Percentiles rank a stretch among this genome's conserved stretches.
phyloP scores from a whole-genome alignment of 768 basidiomycete genomes.

The Mycena floridula region DNA sequence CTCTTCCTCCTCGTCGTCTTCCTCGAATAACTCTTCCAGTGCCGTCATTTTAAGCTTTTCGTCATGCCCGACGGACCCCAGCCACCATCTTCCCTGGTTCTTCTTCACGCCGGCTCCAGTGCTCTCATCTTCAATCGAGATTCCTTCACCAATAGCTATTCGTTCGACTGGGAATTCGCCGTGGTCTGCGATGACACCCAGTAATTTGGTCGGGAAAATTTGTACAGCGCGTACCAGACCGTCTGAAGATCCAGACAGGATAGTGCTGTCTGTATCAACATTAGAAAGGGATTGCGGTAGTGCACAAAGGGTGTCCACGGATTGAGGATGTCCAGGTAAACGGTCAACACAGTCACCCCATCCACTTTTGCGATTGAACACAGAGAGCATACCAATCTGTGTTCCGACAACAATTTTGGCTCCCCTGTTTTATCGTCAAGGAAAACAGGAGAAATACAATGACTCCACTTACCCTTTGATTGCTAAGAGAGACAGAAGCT shows the following conservation, averaged over 20 bases:
- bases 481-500: conserved; percentile 76
- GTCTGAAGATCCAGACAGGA: conserved; percentile 90
- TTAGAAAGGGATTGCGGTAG: conserved; percentile 58
- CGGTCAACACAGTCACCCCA: conserved; percentile 93
- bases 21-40: conserved; percentile 63
- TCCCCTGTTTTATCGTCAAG: conserved; percentile 33
- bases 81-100: conserved; percentile 51
- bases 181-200: conserved; percentile 89
- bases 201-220: conserved; percentile 80
- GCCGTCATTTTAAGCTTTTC: conserved; percentile 82
- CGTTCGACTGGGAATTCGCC: conserved; percentile 91
- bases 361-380: conserved; percentile 83
- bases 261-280: conserved; percentile 57
- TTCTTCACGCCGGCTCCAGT: conserved; percentile 9
- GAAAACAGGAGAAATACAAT: conserved; percentile 6
- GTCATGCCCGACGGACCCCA: conserved; percentile 92
- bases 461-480: conserved; percentile 64
- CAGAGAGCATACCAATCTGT: conserved; percentile 80
- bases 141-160: conserved; percentile 53
- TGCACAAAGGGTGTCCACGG: conserved; percentile 80
- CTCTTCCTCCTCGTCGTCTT: conserved; percentile 22
- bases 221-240: conserved; percentile 85
- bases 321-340: conserved; percentile 86
- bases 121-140: conserved; percentile 15
- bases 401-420: conserved; percentile 85